Base-by-base conservation (phyloP, 1,284 basidiomycete genomes). In the Cryptococcus sp. region DNA sequence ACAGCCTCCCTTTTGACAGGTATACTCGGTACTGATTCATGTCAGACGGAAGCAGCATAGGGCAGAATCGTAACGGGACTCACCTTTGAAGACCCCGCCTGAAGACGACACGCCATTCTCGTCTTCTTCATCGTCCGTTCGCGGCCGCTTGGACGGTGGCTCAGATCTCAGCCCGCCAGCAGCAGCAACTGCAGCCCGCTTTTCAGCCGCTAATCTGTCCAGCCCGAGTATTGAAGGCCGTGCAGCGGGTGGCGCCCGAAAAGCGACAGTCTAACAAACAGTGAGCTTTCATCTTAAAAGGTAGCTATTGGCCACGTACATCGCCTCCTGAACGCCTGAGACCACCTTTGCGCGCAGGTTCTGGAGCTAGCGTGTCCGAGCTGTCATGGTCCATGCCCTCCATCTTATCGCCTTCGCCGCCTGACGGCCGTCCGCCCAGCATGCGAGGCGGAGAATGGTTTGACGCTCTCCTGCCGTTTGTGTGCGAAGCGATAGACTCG, bases 121-220 rank as follows among this genome's bases (percentile, higher is more conserved):
- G 53, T 86, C 84, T 60, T 78, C 75, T 7, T 75, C 78, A 13
- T 68, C 62, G 45, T 87, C 86, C 40, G 86, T 66, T 62, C 83
- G 84, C 8, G 83, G 80, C 58, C 84, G 86, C 81, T 94, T 95
- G 66, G 85, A 81, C 0, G 74, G 66, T 7, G 72, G 73, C 27
- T 70, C 72, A 61, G 81, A 82, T 7, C 84, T 50, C 74, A 79
- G 62, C 80, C 79, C 70, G 78, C 58, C 64, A 11, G 57, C 45
- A 0, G 81, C 81, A 1, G 81, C 82, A 2, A 86, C 85, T 40
- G 79, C 75, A 15, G 84, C 85, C 48, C 90, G 82, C 78, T 96
- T 97, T 73, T 94, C 91, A 57, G 85, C 86, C 0, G 94, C 93
- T 2, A 97, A 83, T 38, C 83, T 84, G 74, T 98, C 93, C 5